phyloP scores from a whole-genome alignment of 1,139 yeast genomes.

The Lodderomyces parapsilosis region DNA sequence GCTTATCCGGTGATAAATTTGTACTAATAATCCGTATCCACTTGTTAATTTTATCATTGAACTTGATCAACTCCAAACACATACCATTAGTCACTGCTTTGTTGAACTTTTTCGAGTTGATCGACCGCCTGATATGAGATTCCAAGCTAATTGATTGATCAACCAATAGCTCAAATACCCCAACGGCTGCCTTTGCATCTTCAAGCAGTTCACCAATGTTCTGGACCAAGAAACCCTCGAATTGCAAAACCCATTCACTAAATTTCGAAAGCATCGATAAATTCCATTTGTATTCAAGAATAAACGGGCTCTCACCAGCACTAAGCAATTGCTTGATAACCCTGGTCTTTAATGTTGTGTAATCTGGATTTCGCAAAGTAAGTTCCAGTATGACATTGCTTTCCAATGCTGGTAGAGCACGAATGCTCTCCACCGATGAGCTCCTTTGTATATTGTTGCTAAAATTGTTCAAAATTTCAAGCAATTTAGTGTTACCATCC shows the following conservation, averaged over 20 bases:
- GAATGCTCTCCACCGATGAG: neutral
- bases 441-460: conserved; percentile 19
- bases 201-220: neutral
- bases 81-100: conserved; percentile 23
- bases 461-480: conserved; percentile 40
- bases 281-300: conserved; percentile 29
- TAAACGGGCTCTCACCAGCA: conserved; percentile 16
- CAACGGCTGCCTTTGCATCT: conserved; percentile 16
- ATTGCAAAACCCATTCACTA: conserved; percentile 35
- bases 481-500: conserved; percentile 33
- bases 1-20: neutral
- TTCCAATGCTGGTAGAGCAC: neutral
- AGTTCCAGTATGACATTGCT: neutral
- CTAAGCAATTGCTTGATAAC: conserved; percentile 42
- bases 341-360: conserved; percentile 44
- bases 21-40: conserved; percentile 33
- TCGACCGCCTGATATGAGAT: conserved; percentile 25
- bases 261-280: conserved; percentile 21
- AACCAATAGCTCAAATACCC: conserved; percentile 56
- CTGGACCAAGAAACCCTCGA: conserved; percentile 21
- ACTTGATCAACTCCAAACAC: conserved; percentile 36
- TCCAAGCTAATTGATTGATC: conserved; percentile 45
- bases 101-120: conserved; percentile 19
- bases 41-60: conserved; percentile 35
- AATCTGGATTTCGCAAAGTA: conserved; percentile 30